Evolutionary conservation across 2,329 filamentous ascomycete genomes (phyloP), one percentile per base, ranked within the genome.

Genomic region (Aspergillus thermomutatus): DNA sequence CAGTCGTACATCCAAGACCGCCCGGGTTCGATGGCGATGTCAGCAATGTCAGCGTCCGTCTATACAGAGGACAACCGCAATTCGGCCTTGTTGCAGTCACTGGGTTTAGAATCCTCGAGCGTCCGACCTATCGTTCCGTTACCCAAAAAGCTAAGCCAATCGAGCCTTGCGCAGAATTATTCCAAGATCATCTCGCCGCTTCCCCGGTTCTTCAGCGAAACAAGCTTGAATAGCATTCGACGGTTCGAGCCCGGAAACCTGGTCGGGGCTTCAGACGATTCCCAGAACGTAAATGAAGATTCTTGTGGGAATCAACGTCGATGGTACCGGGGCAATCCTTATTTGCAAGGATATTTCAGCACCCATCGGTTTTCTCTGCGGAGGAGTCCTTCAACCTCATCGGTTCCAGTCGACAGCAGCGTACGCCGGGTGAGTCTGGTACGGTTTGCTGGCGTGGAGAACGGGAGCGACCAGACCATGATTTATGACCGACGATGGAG

Each of bases 111-210:
- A 49, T 57, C 66, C 50, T 55, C 60, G 52, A 49, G 62, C 47
- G 50, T 54, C 50, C 70, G 21, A 56, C 66, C 56, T 48, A 60
- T 52, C 49, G 66, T 41, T 47, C 60, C 49, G 53, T 62, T 63
- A 50, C 57, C 46, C 28, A 64, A 69, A 34, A 64, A 64, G 10
- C 66, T 66, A 40, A 74, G 71, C 45, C 72, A 74, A 55, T 59
- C 71, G 25, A 73, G 70, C 53, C 57, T 74, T n/a, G 72, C 72
- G 9, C 71, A 72, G 48, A 68, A 73, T 49, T 75, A 75, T 55
- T 71, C 71, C 0, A 68, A 70, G 9, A 66, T 69, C 17, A 71
- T 75, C 52, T 65, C 71, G 9, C 71, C 72, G 2, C 64, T 75
- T 10, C 72, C 72, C 8, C 69, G 67, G 19, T 73, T 72, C 57